Evolutionary conservation across 2,329 filamentous ascomycete genomes (phyloP).

Genomic region (Fusarium sp.): DNA sequence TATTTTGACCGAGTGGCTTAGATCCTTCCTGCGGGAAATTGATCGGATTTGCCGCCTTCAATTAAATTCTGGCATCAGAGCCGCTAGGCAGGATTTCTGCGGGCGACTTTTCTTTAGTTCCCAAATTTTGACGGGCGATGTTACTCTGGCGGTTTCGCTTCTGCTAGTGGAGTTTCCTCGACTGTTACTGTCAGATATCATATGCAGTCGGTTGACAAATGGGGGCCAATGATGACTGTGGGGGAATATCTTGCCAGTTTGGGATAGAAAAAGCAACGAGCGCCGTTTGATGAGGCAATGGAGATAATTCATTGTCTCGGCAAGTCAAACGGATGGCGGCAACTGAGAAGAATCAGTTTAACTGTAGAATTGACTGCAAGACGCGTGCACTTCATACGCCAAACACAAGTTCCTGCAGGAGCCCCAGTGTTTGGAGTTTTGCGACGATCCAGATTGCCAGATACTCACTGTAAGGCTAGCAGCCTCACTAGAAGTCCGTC

Average conservation of each 20-base stretch:
- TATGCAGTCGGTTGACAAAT: background rate
- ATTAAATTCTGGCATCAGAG: too few relatives aligned
- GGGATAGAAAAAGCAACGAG: background rate
- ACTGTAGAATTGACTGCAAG: background rate
- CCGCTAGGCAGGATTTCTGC: too few relatives aligned
- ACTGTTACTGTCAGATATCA: background rate
- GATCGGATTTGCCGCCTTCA: too few relatives aligned
- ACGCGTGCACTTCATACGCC: fast-evolving
- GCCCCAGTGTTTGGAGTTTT: too few relatives aligned
- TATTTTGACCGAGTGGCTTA: too few relatives aligned
- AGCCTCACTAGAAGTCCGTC: background rate
- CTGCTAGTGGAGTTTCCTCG: background rate
- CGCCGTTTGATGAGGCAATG: background rate
- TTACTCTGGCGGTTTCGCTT: background rate
- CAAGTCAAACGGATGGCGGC: background rate
- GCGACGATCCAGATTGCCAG: background rate
- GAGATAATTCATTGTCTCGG: background rate
- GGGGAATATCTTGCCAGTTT: fast-evolving
- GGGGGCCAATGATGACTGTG: background rate
- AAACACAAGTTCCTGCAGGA: background rate
- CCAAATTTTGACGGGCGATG: fast-evolving
- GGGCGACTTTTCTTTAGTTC: background rate
- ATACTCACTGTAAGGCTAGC: background rate
- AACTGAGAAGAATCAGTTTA: fast-evolving
- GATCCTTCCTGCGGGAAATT: too few relatives aligned